A percentile compares a stretch with the other conserved stretches of the same genome.
Conservation (phyloP, 129 eudicot species). For the Sambucus nigra region DNA sequence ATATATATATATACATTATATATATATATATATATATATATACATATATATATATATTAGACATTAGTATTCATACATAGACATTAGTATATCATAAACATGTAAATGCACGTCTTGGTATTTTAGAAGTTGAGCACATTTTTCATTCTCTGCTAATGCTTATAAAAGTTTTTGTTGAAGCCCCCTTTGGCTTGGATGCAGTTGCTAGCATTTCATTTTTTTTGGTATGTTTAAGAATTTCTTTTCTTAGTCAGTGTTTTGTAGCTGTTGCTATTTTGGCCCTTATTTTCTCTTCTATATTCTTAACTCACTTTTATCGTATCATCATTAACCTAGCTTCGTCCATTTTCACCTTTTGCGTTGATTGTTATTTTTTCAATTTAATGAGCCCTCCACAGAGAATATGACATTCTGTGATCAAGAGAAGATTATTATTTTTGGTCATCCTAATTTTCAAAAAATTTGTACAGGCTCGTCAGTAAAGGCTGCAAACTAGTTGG, state of each 20-base stretch:
- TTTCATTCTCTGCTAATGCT: too few relatives aligned
- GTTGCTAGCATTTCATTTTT: too few relatives aligned
- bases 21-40: too few relatives aligned
- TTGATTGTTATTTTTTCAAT: background rate
- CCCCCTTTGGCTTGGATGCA: too few relatives aligned
- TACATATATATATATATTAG: too few relatives aligned
- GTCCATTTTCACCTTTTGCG: background rate
- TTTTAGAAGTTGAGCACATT: too few relatives aligned
- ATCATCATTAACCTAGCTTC: background rate
- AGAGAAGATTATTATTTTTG: background rate
- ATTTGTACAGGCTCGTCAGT: slow-evolving; percentile 35
- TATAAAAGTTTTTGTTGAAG: too few relatives aligned
- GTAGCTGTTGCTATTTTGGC: background rate
- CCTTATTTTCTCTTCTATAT: background rate
- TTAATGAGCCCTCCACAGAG: background rate
- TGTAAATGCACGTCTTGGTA: too few relatives aligned
- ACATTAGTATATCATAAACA: too few relatives aligned
- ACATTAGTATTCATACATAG: too few relatives aligned
- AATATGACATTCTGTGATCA: background rate
- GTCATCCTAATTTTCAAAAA: background rate
- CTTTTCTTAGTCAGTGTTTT: background rate
- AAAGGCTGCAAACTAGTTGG: slow-evolving; percentile 92
- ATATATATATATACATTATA: too few relatives aligned
- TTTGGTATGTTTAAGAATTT: background rate
- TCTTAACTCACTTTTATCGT: background rate